phyloP scores from a whole-genome alignment of 2,329 filamentous ascomycete species.

The Diaporthe destruens region DNA sequence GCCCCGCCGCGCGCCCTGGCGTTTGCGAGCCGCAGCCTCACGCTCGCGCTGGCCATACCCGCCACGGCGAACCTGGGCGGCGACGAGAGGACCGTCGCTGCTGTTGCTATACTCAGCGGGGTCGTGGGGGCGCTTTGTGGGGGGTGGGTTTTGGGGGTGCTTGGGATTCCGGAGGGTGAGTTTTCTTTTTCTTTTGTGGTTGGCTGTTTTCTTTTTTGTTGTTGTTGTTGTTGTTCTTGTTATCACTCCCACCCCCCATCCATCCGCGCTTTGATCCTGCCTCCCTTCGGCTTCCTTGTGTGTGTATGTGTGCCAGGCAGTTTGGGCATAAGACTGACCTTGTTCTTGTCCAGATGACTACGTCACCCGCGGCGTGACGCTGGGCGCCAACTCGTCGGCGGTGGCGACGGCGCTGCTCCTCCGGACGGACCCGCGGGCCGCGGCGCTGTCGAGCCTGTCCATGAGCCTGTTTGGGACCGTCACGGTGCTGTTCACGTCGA shows the following conservation, averaged over 20 bases:
- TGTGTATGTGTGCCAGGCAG: background rate
- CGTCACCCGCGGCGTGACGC: conserved; percentile 70
- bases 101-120: conserved; percentile 70
- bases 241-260: too few species aligned
- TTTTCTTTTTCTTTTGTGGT: background rate
- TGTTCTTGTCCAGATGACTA: conserved; percentile 64
- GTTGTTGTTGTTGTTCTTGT: too few species aligned
- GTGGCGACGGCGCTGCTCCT: conserved; percentile 70
- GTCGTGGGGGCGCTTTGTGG: conserved; percentile 71
- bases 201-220: background rate
- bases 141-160: conserved; percentile 58
- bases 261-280: too few species aligned
- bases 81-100: conserved; percentile 67
- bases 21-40: conserved; percentile 68
- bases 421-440: conserved; percentile 68
- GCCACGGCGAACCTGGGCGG: conserved; percentile 69
- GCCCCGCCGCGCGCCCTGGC: conserved; percentile 63
- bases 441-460: conserved; percentile 69
- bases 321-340: background rate
- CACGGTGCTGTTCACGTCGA: conserved; percentile 69
- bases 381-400: conserved; percentile 72
- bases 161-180: conserved; percentile 67
- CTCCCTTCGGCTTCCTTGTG: conserved; percentile 4
- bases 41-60: conserved; percentile 70
- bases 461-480: conserved; percentile 73